Percentiles rank a stretch among this genome's conserved stretches.
Conservation (phyloP, 2,329 filamentous ascomycete genomes). For the Amauroascus verrucosus region DNA sequence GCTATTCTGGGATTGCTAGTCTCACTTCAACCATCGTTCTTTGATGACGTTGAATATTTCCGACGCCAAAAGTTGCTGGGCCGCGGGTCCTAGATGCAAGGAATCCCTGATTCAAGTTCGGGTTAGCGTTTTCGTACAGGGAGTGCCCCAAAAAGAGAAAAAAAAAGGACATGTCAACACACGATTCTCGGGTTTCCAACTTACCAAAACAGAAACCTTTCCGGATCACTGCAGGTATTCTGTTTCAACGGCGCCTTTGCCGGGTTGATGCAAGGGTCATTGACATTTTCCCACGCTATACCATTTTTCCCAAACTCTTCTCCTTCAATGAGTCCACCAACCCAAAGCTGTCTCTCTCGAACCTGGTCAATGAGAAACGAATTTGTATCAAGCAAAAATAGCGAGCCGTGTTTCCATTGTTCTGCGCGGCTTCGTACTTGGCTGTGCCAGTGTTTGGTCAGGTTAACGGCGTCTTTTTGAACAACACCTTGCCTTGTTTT, state of each 20-base stretch:
- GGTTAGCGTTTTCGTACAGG: constrained; percentile 5
- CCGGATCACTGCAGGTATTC: constrained; percentile 27
- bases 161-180: not conserved
- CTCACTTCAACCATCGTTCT: constrained; percentile 23
- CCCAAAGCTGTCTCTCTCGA: constrained; percentile 30
- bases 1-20: not conserved
- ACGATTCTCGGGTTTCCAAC: constrained; percentile 11
- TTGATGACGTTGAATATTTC: constrained; percentile 32
- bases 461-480: constrained; percentile 28
- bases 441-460: constrained; percentile 29
- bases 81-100: constrained; percentile 32
- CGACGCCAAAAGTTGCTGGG: constrained; percentile 30
- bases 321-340: constrained; percentile 27
- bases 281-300: constrained; percentile 30
- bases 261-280: constrained; percentile 25
- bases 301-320: constrained; percentile 27
- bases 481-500: constrained; percentile 19
- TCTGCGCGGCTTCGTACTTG: constrained; percentile 23
- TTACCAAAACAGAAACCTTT: constrained; percentile 36
- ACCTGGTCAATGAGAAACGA: constrained; percentile 32
- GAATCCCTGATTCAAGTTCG: constrained; percentile 28
- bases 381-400: constrained; percentile 35
- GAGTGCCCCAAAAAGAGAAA: not conserved
- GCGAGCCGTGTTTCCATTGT: constrained; percentile 26
- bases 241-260: constrained; percentile 11